A percentile compares a stretch with the other conserved stretches of the same genome.
phyloP scores from a whole-genome alignment of 371 early-diverging fungal genomes.

The Gilbertella persicaria region DNA sequence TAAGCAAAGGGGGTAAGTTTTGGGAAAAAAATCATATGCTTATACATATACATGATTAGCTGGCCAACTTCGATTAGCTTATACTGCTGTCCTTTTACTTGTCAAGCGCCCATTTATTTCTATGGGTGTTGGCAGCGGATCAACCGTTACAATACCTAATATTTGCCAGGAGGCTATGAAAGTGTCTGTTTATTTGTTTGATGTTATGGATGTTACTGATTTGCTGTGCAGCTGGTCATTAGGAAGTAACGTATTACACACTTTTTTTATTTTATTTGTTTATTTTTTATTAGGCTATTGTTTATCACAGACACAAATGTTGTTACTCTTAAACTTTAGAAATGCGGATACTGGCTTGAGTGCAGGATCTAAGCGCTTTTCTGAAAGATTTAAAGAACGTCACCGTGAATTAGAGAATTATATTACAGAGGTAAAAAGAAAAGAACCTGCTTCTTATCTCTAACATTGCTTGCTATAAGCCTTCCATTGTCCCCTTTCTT shows the following conservation, averaged over 20 bases:
- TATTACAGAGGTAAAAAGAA: constrained; percentile 29
- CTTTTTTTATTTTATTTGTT: not conserved
- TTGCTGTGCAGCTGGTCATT: constrained; percentile 39
- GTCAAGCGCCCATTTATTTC: constrained; percentile 28
- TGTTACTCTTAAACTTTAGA: constrained; percentile 25
- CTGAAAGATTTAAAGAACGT: constrained; percentile 14
- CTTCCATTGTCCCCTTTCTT: constrained; percentile 28
- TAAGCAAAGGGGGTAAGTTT: constrained; percentile 37
- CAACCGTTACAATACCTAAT: constrained; percentile 16
- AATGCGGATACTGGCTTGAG: constrained; percentile 18
- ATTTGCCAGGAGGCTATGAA: constrained; percentile 24
- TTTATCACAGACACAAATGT: constrained; percentile 25
- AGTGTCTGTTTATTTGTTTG: constrained; percentile 19
- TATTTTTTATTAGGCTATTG: constrained; percentile 19
- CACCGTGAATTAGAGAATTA: constrained; percentile 22
- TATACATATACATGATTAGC: constrained; percentile 15
- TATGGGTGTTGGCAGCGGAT: constrained; percentile 7
- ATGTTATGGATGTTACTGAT: constrained; percentile 14
- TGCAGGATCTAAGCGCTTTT: constrained; percentile 16
- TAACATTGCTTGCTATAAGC: constrained; percentile 11
- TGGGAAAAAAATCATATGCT: not conserved
- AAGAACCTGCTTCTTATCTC: not conserved
- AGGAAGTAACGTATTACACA: constrained; percentile 35
- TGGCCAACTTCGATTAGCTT: constrained; percentile 26
- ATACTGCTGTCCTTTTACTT: constrained; percentile 26